phyloP scores from a whole-genome alignment of 148 eudicot genomes.

The Nepenthes mirabilis region DNA sequence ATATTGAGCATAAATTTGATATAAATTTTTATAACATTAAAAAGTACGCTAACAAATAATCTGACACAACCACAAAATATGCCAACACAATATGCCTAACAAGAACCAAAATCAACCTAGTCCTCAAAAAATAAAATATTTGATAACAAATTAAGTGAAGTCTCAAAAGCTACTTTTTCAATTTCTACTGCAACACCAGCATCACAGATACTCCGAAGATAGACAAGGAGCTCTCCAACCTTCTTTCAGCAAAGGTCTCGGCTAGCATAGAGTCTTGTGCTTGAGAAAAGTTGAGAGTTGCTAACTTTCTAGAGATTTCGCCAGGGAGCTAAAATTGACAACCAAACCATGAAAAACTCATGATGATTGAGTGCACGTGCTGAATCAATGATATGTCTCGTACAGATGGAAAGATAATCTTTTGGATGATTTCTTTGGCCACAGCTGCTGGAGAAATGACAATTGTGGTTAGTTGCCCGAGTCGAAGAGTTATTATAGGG shows the following conservation, averaged over 20 bases:
- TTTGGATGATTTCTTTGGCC: background rate
- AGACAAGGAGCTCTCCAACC: background rate
- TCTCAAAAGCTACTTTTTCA: background rate
- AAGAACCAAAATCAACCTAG: background rate
- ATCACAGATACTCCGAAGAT: background rate
- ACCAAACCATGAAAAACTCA: background rate
- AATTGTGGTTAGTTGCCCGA: background rate
- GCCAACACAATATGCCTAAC: too few species aligned
- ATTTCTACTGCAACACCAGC: background rate
- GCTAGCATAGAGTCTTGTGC: background rate
- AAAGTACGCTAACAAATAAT: too few species aligned
- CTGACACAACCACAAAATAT: too few species aligned
- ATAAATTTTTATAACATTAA: too few species aligned
- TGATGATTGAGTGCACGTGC: background rate
- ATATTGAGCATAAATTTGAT: too few species aligned
- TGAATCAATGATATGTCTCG: background rate
- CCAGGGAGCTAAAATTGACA: background rate
- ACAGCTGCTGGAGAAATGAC: background rate
- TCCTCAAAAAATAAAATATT: background rate
- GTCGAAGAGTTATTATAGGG: background rate
- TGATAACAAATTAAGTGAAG: background rate
- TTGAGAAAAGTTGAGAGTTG: too few species aligned
- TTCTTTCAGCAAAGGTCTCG: background rate
- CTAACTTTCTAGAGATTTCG: background rate
- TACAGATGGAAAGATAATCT: background rate